Evolutionary conservation across 805 yeast genomes (phyloP).

Genomic region (Kodamaea kaohsiungensis): DNA sequence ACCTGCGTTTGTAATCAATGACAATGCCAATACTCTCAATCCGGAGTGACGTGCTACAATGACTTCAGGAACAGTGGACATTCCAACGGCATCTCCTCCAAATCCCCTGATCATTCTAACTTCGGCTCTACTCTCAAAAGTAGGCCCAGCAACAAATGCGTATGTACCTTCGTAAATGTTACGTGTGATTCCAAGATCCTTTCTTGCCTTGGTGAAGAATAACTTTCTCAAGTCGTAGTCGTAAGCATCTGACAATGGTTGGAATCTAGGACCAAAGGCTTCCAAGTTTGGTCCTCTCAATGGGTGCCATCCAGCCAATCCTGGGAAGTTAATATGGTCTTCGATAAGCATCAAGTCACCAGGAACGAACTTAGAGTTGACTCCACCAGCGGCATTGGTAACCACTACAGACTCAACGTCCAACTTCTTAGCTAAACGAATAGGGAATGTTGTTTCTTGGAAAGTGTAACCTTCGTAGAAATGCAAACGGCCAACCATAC

Average conservation of each 20-base stretch:
- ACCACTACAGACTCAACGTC: conserved; percentile 67
- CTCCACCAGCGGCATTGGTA: conserved; percentile 97
- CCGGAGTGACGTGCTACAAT: conserved; percentile 90
- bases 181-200: conserved; percentile 51
- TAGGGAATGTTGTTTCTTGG: conserved; percentile 79
- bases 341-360: conserved; percentile 90
- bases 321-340: conserved; percentile 91
- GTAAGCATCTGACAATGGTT: conserved; percentile 88
- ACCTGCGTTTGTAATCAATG: conserved; percentile 83
- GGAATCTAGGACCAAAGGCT: conserved; percentile 81
- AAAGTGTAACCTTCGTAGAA: conserved; percentile 91
- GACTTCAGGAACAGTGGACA: conserved; percentile 98
- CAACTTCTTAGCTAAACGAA: conserved; percentile 68
- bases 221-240: conserved; percentile 67
- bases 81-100: conserved; percentile 96
- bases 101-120: conserved; percentile 65
- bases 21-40: conserved; percentile 76
- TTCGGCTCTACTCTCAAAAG: conserved; percentile 92
- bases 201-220: conserved; percentile 55
- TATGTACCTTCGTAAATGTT: conserved; percentile 84
- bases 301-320: conserved; percentile 86
- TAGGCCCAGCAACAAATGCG: conserved; percentile 86
- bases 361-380: conserved; percentile 62
- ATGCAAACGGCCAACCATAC: conserved; percentile 94
- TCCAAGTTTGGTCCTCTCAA: conserved; percentile 84